phyloP scores from a whole-genome alignment of 1,284 basidiomycete species.

The Neotropicomus parvogracilis region DNA sequence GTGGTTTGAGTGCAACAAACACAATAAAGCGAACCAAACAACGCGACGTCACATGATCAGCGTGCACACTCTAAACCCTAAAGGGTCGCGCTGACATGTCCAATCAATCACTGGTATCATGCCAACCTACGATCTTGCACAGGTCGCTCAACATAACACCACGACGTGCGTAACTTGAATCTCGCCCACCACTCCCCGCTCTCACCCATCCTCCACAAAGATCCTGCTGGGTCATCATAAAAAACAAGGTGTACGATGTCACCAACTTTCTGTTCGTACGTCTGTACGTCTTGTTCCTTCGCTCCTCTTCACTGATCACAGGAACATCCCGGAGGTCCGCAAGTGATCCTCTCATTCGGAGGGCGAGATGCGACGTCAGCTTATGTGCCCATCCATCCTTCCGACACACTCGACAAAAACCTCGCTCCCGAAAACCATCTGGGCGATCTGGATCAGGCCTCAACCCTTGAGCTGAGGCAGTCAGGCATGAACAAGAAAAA shows the following conservation, averaged over 20 bases:
- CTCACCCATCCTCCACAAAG: conserved; percentile 32
- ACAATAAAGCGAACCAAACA: conserved; percentile 44
- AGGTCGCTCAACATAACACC: conserved; percentile 54
- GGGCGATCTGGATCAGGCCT: conserved; percentile 59
- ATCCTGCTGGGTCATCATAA: conserved; percentile 89
- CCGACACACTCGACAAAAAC: conserved; percentile 65
- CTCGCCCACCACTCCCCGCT: background rate
- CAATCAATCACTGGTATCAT: conserved; percentile 20
- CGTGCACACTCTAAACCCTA: conserved; percentile 7
- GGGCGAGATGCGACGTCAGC: conserved; percentile 74
- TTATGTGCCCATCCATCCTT: conserved; percentile 73
- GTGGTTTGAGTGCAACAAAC: conserved; percentile 43
- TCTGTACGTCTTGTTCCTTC: conserved; percentile 5
- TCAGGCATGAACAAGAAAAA: conserved; percentile 44
- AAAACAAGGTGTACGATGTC: conserved; percentile 75
- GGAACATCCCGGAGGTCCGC: conserved; percentile 81
- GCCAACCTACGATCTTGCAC: conserved; percentile 37
- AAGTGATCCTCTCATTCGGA: conserved; percentile 75
- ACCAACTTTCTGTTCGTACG: conserved; percentile 76
- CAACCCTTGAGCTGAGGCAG: conserved; percentile 42
- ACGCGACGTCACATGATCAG: conserved; percentile 51
- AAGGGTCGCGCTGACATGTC: too few species aligned
- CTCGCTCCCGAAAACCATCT: conserved; percentile 67
- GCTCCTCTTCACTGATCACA: conserved; percentile 28
- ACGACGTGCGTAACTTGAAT: conserved; percentile 43